Evolutionary conservation across 306 rosid species (phyloP), one percentile per base, ranked within the genome.

Genomic region (Bauhinia variegata): DNA sequence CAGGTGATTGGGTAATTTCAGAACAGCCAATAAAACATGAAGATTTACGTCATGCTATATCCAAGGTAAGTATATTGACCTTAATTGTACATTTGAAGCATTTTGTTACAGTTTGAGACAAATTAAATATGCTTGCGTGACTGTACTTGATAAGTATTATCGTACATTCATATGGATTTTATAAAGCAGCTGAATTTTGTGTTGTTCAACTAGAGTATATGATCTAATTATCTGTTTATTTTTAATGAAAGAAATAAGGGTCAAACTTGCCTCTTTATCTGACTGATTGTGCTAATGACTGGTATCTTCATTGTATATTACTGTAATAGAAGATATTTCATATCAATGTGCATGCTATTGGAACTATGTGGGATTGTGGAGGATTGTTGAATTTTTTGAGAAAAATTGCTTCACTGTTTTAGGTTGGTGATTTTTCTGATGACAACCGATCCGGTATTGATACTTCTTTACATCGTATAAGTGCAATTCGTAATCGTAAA

Each of bases 401-500:
- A 39, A 4, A 49, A 17, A 46, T 47, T 77, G 63, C 28, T 34
- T 73, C 39, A 15, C 43, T 30, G 15, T 53, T 66, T 32, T 82
- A 95, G 99, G 96, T 90, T 66, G 96, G 96, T 60, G 97, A 95
- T 4, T 95, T 95, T 79, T 88, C 99, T 11, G 99, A 95, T 75
- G 99, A 95, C 79, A 95, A 95, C 91, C 87, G 99, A 10, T 95
- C 99, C 0, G 99, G 99, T 53, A 95, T 95, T 58, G 65, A 90
- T 75, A 95, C 78, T 58, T 95, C 99, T 32, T 85, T 95, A 65
- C 99, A 95, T 76, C 91, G 99, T 1, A 88, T 90, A 75, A 95
- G 99, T 79, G 99, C 99, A 9, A 85, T 95, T 76, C 82, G 95
- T 31, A 95, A 95, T 61, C 97, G 99, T 43, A 88, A 95, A 72